phyloP scores from a whole-genome alignment of 2,329 filamentous ascomycete genomes.

The Alternaria alternata region DNA sequence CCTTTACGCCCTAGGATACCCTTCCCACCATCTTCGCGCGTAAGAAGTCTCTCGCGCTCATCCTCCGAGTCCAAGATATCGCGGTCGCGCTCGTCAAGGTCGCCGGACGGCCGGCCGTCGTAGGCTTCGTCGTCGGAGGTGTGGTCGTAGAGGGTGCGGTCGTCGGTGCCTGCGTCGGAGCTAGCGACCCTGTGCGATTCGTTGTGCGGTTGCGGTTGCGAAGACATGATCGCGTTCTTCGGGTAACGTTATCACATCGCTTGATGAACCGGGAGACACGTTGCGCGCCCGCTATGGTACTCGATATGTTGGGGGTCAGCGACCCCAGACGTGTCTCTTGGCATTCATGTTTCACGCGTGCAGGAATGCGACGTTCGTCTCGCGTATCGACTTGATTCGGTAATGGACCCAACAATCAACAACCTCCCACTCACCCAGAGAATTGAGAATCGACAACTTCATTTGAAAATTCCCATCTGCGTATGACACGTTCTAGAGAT shows the following conservation, averaged over 20 bases:
- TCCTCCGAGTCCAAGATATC: slow-evolving; percentile 57
- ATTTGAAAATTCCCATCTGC: fast-evolving
- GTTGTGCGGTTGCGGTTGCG: slow-evolving; percentile 24
- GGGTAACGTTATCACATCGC: slow-evolving; percentile 23
- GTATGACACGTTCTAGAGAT: neutral
- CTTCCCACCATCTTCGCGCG: slow-evolving; percentile 35
- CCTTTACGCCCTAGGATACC: slow-evolving; percentile 39
- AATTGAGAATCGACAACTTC: no score
- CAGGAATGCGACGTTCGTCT: neutral
- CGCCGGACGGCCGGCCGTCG: slow-evolving; percentile 46
- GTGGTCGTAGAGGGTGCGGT: slow-evolving; percentile 43
- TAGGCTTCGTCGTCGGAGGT: slow-evolving; percentile 41
- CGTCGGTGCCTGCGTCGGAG: slow-evolving; percentile 40
- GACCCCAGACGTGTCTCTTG: slow-evolving; percentile 13
- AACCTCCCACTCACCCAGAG: neutral
- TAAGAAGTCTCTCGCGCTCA: slow-evolving; percentile 55
- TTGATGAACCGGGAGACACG: slow-evolving; percentile 1
- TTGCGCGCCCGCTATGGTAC: slow-evolving; percentile 14
- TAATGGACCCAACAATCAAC: neutral
- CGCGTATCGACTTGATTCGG: neutral
- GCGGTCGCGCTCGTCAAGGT: slow-evolving; percentile 47
- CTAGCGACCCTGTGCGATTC: slow-evolving; percentile 21
- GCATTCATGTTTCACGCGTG: slow-evolving; percentile 14
- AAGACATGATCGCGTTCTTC: slow-evolving; percentile 32
- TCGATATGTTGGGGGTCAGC: slow-evolving; percentile 4